Evolutionary conservation across 2,329 filamentous ascomycete species (phyloP).

Genomic region (Epichloe uncinata): DNA sequence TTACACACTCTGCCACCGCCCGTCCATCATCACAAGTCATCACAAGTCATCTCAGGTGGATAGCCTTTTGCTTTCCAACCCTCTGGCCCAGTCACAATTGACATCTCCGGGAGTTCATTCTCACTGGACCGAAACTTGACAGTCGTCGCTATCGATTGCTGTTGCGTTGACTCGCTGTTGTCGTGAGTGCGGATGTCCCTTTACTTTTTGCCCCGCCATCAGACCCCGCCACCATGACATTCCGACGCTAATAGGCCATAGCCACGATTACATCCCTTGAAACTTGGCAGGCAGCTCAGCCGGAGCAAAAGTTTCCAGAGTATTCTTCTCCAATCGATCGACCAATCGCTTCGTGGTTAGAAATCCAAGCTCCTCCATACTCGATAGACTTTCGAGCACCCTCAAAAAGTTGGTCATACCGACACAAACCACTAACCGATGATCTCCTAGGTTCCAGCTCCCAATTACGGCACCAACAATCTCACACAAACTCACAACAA

Average conservation of each 20-base stretch:
- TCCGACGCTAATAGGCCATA: background rate
- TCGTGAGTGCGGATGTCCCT: background rate
- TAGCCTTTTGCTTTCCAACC: background rate
- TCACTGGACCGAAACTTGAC: background rate
- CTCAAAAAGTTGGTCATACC: background rate
- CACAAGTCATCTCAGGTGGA: too few relatives aligned
- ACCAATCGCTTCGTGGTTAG: background rate
- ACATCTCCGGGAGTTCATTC: background rate
- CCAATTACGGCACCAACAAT: background rate
- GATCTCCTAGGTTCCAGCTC: background rate
- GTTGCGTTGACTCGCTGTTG: background rate
- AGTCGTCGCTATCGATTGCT: background rate
- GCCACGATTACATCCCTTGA: background rate
- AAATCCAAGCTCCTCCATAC: background rate
- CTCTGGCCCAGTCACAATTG: too few relatives aligned
- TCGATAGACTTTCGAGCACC: background rate
- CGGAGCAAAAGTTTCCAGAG: background rate
- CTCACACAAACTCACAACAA: constrained; percentile 9
- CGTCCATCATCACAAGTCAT: background rate
- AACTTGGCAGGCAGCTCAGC: background rate
- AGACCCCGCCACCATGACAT: background rate
- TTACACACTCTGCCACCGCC: background rate
- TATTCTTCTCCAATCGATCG: background rate
- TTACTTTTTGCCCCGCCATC: background rate
- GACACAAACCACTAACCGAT: background rate